Percentiles rank a stretch among this genome's conserved stretches.
Evolutionary conservation across 352 stramenopile species (phyloP).

Genomic region (Globisporangium megalacanthum): DNA sequence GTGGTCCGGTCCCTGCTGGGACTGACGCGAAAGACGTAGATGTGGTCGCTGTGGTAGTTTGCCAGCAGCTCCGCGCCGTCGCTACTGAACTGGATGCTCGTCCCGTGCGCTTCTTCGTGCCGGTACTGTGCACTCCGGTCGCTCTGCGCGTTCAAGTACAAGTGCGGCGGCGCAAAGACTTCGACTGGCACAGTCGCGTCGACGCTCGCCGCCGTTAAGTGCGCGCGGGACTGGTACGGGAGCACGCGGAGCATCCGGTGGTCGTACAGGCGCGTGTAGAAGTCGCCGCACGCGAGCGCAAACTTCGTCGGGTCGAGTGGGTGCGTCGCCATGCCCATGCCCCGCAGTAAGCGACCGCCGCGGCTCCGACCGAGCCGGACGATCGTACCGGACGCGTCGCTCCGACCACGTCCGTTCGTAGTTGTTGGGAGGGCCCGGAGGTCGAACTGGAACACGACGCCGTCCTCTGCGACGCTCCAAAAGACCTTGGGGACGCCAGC

Average conservation of each 20-base stretch:
- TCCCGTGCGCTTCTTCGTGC: slow-evolving; percentile 62
- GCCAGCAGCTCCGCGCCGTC: slow-evolving; percentile 62
- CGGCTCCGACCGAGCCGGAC: slow-evolving; percentile 61
- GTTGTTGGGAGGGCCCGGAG: slow-evolving; percentile 44
- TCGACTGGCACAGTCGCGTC: slow-evolving; percentile 45
- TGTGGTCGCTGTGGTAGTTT: slow-evolving; percentile 85
- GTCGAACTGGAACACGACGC: slow-evolving; percentile 81
- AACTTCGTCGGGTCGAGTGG: slow-evolving; percentile 71
- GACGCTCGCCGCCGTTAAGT: slow-evolving; percentile 9
- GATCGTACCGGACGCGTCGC: slow-evolving; percentile 42
- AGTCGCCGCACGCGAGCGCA: slow-evolving; percentile 68
- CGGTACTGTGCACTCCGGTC: slow-evolving; percentile 27
- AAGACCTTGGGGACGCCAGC: slow-evolving; percentile 69
- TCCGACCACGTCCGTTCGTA: slow-evolving; percentile 19
- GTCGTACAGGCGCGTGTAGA: slow-evolving; percentile 75
- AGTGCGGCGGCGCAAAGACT: slow-evolving; percentile 70
- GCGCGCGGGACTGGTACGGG: slow-evolving; percentile 14
- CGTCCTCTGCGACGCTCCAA: slow-evolving; percentile 85
- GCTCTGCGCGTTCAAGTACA: slow-evolving; percentile 58
- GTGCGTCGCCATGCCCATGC: slow-evolving; percentile 70
- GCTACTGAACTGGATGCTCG: slow-evolving; percentile 75
- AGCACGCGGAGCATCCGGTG: slow-evolving; percentile 68
- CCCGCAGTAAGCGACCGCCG: slow-evolving; percentile 36
- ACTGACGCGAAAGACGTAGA: slow-evolving; percentile 69
- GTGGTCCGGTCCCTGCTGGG: slow-evolving; percentile 12